Evolutionary conservation across 2,329 filamentous ascomycete species (phyloP), one percentile per base, ranked within the genome.

Genomic region (Colletotrichum costaricense): DNA sequence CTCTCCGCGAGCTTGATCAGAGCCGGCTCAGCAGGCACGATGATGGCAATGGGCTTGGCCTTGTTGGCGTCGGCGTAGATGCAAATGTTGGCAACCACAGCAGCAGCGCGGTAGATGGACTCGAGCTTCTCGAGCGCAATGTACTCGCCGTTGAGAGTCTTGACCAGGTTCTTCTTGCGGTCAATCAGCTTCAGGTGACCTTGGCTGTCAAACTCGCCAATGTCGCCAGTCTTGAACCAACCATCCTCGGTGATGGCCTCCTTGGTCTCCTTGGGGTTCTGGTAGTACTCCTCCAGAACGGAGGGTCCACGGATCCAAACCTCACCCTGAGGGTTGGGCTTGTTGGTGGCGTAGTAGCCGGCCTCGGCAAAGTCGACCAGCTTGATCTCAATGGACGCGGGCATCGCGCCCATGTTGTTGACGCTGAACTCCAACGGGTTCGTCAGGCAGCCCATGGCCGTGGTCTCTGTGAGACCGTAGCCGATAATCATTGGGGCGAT

Each of bases 171-270:
- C 91, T 96, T 96, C 91, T 95, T 95, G 80, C 94, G 93, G 83
- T 96, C 94, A 79, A 96, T 94, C 81, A 96, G 80, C 78, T 88
- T 89, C 72, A 96, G 85, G 78, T 95, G 92, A 66, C 94, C 94
- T 76, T 91, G 88, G 75, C 85, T 79, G 81, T 94, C 91, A 80
- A 92, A 95, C 82, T 96, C 93, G 78, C 94, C 94, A 78, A 96
- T 94, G 78, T 96, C 94, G 73, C 94, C 94, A 9, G 93, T 95
- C 89, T 92, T 95, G 88, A 97, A 97, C 94, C 94, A 97, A 58
- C 93, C 93, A 76, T 94, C 94, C 2, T 88, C 85, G 1, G 91
- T 91, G 75, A 95, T 89, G 2, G 92, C 86, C 77, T 91, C 91
- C 56, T 87, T 86, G 35, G 93, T 97, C 85, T 97, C 94, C 81